Conservation (phyloP, 139 green algal genomes). For the Closterium sp. region DNA sequence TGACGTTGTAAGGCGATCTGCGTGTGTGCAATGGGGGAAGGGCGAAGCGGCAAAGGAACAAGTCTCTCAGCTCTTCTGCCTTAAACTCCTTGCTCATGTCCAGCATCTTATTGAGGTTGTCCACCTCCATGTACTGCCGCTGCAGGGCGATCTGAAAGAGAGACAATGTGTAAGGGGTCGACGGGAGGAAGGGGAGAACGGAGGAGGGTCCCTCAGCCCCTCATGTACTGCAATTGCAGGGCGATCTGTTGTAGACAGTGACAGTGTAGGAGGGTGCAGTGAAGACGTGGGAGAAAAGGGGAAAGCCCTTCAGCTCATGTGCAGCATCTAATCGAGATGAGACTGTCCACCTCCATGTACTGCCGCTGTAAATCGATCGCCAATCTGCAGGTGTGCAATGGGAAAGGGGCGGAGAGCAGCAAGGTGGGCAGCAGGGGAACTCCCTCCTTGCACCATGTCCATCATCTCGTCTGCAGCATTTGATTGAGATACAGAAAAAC, state of each 20-base stretch:
- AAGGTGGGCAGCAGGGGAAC: not conserved
- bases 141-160: too few relatives aligned
- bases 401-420: not conserved
- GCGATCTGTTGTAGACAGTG: not conserved
- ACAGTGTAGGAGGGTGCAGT: too few relatives aligned
- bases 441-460: too few relatives aligned
- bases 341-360: not conserved
- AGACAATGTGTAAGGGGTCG: too few relatives aligned
- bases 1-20: not conserved
- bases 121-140: not conserved
- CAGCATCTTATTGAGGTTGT: not conserved
- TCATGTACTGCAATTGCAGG: not conserved
- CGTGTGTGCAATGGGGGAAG: too few relatives aligned
- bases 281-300: too few relatives aligned
- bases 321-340: too few relatives aligned
- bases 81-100: not conserved
- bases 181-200: too few relatives aligned
- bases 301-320: too few relatives aligned
- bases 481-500: not conserved
- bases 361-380: not conserved
- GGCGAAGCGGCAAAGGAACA: too few relatives aligned
- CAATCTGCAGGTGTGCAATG: not conserved
- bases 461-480: not conserved
- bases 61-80: too few relatives aligned
- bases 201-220: too few relatives aligned